Evolutionary conservation across 2,329 filamentous ascomycete genomes (phyloP).

Genomic region (Cordyceps farinosa): DNA sequence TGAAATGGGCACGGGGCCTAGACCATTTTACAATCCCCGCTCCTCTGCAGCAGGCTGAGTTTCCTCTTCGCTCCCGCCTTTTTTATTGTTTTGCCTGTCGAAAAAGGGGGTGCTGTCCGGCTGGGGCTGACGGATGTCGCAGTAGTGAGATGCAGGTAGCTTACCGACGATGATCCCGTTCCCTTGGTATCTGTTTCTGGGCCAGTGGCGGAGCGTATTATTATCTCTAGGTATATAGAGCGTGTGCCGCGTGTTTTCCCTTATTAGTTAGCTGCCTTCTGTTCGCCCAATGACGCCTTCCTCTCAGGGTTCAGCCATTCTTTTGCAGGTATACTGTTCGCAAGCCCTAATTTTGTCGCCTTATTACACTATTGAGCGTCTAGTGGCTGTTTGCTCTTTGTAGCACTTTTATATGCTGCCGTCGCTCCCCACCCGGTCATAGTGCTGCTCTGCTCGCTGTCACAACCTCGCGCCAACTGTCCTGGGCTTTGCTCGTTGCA

Average conservation of each 20-base stretch:
- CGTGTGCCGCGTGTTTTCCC: neutral
- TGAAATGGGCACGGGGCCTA: neutral
- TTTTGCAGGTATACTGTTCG: neutral
- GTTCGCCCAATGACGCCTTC: neutral
- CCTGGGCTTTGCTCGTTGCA: neutral
- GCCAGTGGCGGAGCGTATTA: no score
- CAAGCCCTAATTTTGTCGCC: neutral
- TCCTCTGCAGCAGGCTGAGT: neutral
- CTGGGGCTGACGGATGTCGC: neutral
- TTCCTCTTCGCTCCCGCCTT: neutral
- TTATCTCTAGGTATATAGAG: neutral
- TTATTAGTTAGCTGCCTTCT: neutral
- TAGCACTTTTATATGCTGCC: neutral
- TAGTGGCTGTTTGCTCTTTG: neutral
- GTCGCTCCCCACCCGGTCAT: neutral
- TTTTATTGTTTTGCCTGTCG: neutral
- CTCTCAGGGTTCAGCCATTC: neutral
- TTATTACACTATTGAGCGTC: neutral
- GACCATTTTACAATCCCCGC: neutral
- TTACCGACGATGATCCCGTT: neutral
- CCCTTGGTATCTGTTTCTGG: neutral
- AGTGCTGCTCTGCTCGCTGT: neutral
- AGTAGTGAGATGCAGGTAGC: neutral
- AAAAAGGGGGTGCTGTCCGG: neutral
- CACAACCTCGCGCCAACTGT: neutral